These are phyloP conservation scores for Elymus sibiricus DNA, from an alignment of 176 grass and related monocot species.

Conservation along the genomic window DNA sequence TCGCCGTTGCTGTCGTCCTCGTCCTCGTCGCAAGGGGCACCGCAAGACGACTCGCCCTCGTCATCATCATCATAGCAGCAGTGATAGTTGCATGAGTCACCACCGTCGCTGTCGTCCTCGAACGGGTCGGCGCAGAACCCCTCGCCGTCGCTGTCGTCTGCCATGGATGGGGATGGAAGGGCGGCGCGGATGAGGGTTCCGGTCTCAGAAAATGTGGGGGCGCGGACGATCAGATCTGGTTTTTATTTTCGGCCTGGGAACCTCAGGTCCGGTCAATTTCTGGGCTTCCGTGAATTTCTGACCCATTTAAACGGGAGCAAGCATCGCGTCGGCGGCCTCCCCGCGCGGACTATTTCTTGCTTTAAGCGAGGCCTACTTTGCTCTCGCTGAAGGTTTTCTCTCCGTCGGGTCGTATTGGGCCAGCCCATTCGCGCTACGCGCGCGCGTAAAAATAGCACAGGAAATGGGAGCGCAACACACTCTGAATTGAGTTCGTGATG, in stretches of 20 bases:
- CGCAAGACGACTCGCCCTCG: not conserved
- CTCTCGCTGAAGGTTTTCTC: too few species aligned
- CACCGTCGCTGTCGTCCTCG: not conserved
- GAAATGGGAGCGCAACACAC: too few species aligned
- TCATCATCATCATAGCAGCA: not conserved
- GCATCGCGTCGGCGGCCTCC: too few species aligned
- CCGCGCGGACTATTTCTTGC: too few species aligned
- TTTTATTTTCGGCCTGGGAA: not conserved
- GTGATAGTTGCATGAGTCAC: not conserved
- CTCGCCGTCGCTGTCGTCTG: not conserved
- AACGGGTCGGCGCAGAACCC: not conserved
- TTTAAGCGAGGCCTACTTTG: too few species aligned
- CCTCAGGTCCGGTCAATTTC: too few species aligned
- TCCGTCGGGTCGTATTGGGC: too few species aligned
- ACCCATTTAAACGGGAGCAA: too few species aligned
- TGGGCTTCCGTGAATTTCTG: too few species aligned
- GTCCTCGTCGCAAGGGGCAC: not conserved
- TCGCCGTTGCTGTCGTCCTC: not conserved
- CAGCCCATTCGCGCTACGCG: too few species aligned
- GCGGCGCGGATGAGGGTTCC: not conserved
- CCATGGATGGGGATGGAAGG: not conserved
- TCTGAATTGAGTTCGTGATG: too few species aligned
- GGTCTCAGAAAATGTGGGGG: not conserved
- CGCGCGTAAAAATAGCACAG: too few species aligned
- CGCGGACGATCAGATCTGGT: not conserved